These are phyloP conservation scores for Fagus crenata DNA, from an alignment of 306 rosid species.

Conservation along the genomic window DNA sequence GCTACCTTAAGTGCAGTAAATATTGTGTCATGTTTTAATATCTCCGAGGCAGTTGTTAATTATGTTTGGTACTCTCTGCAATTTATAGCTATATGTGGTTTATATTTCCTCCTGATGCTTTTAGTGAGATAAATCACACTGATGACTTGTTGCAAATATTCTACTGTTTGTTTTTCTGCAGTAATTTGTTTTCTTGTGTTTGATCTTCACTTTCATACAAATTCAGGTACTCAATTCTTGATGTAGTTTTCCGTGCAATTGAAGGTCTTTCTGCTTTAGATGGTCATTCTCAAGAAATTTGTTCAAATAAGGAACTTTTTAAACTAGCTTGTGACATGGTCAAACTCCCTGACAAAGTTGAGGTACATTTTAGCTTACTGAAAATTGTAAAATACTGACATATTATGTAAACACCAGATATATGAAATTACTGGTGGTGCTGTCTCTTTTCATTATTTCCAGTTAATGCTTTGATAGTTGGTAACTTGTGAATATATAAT, in stretches of 20 bases:
- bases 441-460: conserved; percentile 11
- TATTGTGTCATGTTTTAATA: background rate
- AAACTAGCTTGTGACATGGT: conserved; percentile 52
- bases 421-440: background rate
- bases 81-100: background rate
- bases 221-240: conserved; percentile 78
- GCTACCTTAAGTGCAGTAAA: background rate
- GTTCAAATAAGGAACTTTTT: conserved; percentile 71
- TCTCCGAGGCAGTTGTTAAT: background rate
- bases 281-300: conserved; percentile 68
- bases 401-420: background rate
- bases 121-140: background rate
- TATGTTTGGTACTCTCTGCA: background rate
- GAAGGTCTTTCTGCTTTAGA: conserved; percentile 81
- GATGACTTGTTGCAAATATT: background rate
- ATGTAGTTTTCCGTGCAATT: conserved; percentile 64
- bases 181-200: background rate
- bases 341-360: conserved; percentile 80
- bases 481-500: background rate
- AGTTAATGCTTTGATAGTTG: conserved; percentile 13
- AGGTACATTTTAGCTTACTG: conserved; percentile 52
- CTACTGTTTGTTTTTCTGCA: background rate
- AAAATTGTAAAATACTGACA: background rate
- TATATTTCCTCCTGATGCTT: background rate
- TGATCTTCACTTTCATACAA: conserved; percentile 19